phyloP scores from a whole-genome alignment of 768 basidiomycete species.

The Leccinum barrowsii region DNA sequence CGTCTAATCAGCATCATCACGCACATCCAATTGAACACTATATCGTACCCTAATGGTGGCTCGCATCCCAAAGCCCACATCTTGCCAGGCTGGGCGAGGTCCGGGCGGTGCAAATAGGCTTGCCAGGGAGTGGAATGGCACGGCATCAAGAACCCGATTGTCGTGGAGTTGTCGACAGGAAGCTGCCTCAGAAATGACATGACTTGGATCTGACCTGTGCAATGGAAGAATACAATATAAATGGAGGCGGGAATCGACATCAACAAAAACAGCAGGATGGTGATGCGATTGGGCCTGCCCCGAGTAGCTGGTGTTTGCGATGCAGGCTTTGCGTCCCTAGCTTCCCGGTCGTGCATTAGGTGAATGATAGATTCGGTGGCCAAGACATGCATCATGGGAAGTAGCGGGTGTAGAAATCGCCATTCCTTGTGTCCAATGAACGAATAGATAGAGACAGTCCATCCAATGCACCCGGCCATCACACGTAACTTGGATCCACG shows the following conservation, averaged over 20 bases:
- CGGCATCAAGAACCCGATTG: conserved; percentile 86
- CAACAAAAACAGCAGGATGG: conserved; percentile 41
- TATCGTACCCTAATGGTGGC: conserved; percentile 77
- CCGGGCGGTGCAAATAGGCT: conserved; percentile 73
- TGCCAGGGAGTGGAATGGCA: conserved; percentile 96
- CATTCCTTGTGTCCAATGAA: conserved; percentile 93
- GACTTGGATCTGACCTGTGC: conserved; percentile 73
- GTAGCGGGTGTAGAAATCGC: conserved; percentile 90
- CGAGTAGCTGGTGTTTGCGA: conserved; percentile 9
- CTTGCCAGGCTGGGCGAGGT: conserved; percentile 50
- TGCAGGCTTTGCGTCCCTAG: background rate
- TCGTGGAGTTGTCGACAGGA: conserved; percentile 46
- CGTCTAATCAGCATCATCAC: conserved; percentile 9
- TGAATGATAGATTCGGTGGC: conserved; percentile 70
- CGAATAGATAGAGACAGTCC: conserved; percentile 72
- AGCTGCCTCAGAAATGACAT: conserved; percentile 63
- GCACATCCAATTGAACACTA: background rate
- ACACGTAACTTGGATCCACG: conserved; percentile 31
- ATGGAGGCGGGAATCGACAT: conserved; percentile 58
- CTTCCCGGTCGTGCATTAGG: conserved; percentile 24
- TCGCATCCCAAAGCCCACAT: conserved; percentile 92
- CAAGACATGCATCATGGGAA: conserved; percentile 80
- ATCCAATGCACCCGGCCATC: conserved; percentile 50
- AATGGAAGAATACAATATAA: conserved; percentile 75
- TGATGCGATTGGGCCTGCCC: conserved; percentile 22